These are phyloP conservation scores for Nicotiana noctiflora DNA, from an alignment of 257 asterid species.

Conservation along the genomic window DNA sequence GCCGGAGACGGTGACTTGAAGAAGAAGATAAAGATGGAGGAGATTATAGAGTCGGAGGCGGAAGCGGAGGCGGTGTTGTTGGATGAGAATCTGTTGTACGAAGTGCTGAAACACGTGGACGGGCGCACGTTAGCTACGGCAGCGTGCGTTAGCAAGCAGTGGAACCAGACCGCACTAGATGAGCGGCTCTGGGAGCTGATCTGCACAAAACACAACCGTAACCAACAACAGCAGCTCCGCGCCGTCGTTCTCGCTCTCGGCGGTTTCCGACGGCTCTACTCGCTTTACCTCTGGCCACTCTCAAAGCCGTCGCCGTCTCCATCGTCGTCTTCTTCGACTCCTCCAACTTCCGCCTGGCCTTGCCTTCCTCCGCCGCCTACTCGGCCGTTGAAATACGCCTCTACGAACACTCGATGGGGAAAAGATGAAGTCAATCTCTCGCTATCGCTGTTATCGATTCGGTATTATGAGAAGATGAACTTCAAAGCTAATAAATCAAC, in stretches of 20 bases:
- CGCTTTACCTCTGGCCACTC: conserved; percentile 79
- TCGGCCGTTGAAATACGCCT: conserved; percentile 29
- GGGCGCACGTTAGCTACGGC: conserved; percentile 75
- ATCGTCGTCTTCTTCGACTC: conserved; percentile 28
- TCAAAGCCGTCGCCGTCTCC: conserved; percentile 47
- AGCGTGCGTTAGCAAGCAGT: conserved; percentile 80
- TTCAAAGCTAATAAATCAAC: conserved; percentile 43
- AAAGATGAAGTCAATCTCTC: conserved; percentile 92
- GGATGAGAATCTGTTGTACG: conserved; percentile 81
- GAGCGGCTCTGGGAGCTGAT: conserved; percentile 98
- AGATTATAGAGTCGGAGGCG: conserved; percentile 1
- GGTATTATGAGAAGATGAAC: conserved; percentile 82
- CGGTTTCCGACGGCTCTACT: conserved; percentile 82
- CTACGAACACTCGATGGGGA: conserved; percentile 71
- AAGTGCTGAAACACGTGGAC: conserved; percentile 80
- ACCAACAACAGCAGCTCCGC: conserved; percentile 73
- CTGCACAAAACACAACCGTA: conserved; percentile 74
- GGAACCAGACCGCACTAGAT: conserved; percentile 76
- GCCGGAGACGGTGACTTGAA: conserved; percentile 17
- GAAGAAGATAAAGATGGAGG: conserved; percentile 36
- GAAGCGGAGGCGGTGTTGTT: conserved; percentile 53
- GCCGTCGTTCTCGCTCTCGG: conserved; percentile 82
- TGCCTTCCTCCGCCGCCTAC: conserved; percentile 45
- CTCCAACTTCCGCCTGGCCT: conserved; percentile 47
- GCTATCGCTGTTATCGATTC: conserved; percentile 76